Base-by-base conservation (phyloP, 2,329 filamentous ascomycete genomes). In the Colletotrichum sp. region DNA sequence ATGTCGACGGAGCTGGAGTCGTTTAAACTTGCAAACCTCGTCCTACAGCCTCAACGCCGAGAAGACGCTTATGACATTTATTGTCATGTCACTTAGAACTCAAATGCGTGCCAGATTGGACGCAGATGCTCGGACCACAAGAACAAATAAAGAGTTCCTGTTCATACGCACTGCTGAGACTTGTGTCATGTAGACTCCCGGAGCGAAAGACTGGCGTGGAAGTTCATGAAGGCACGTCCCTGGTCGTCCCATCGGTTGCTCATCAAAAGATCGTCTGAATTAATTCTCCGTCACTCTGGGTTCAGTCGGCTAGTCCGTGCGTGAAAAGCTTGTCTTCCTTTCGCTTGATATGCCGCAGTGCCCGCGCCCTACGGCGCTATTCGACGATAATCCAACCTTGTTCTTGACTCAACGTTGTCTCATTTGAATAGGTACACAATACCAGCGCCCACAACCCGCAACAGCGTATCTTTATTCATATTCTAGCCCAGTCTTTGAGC, bases 231-330 rank as follows among this genome's bases (percentile, higher is more conserved):
- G n/a, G n/a, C 18, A n/a, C 44, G n/a, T 49, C 44, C 18, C 44
- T 49, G 6, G 10, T 49, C 44, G 4, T n/a, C 44, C 44, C 18
- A 3, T 21, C 44, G 44, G 18, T 0, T 0, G 44, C 0, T 1
- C 44, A 49, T 49, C 44, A 49, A 49, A 21, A 49, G 1, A 49
- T 49, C 44, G 10, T 21, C 44, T 49, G n/a, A 49, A 49, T 21
- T 21, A 21, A 49, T 4, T 1, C 6, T 49, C n/a, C 44, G 0
- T n/a, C 44, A 7, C 10, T 0, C 10, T 49, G 0, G 9, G 18
- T 21, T 21, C 9, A 13, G 10, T 49, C n/a, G 10, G 0, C n/a
- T 49, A 49, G 44, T 12, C 44, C 44, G 44, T 49, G 44, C 44
- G n/a, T 13, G 44, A 12, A 21, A 49, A 21, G 44, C 44, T 49